Evolutionary conservation across 352 stramenopile species (phyloP).

Genomic region (Globisporangium polare): DNA sequence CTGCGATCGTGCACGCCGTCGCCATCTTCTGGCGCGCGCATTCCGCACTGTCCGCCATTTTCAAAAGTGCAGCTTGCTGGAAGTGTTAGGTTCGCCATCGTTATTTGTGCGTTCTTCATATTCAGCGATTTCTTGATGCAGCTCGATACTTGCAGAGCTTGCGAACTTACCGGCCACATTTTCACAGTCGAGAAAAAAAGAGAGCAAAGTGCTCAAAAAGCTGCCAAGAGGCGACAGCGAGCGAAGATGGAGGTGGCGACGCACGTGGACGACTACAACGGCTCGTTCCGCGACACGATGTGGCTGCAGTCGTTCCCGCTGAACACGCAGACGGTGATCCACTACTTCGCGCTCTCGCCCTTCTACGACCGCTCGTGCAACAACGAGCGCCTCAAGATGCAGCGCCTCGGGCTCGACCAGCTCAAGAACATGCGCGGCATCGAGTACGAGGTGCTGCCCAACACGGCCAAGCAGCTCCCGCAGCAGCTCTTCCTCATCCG

Average conservation of each 20-base stretch:
- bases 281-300: constrained; percentile 84
- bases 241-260: constrained; percentile 64
- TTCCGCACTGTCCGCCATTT: constrained; percentile 2
- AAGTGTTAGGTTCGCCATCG: background rate
- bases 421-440: constrained; percentile 85
- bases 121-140: background rate
- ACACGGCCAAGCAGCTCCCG: constrained; percentile 77
- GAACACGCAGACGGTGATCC: constrained; percentile 79
- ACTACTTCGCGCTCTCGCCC: constrained; percentile 86
- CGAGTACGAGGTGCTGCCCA: constrained; percentile 87
- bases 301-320: constrained; percentile 85
- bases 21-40: constrained; percentile 5
- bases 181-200: background rate
- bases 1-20: constrained; percentile 2
- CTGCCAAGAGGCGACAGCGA: background rate
- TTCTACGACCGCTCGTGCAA: constrained; percentile 90
- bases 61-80: background rate
- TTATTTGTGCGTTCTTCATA: background rate
- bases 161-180: background rate
- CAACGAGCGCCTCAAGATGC: constrained; percentile 90
- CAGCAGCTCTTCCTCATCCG: constrained; percentile 86
- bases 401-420: constrained; percentile 81
- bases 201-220: too few relatives aligned
- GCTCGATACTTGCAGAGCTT: background rate
- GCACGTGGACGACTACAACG: constrained; percentile 86